These are phyloP conservation scores for Mentha longifolia DNA, from an alignment of 257 asterid genomes.

Conservation along the genomic window DNA sequence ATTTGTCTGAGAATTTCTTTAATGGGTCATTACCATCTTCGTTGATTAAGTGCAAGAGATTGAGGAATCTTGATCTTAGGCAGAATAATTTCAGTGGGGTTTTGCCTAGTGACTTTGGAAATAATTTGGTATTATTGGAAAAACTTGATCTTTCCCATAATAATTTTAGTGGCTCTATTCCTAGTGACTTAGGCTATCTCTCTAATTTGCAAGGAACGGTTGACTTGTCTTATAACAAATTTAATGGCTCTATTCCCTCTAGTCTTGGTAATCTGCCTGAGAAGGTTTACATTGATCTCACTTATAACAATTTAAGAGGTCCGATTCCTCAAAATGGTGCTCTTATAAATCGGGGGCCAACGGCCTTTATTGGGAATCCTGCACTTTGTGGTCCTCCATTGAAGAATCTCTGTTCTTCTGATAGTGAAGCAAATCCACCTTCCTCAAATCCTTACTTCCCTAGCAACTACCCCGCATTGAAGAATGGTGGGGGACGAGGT, in stretches of 20 bases:
- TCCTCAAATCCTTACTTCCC: constrained; percentile 67
- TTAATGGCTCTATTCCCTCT: constrained; percentile 73
- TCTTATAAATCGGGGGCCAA: constrained; percentile 85
- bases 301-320: constrained; percentile 71
- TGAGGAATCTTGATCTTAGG: constrained; percentile 62
- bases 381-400: constrained; percentile 91
- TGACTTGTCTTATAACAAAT: constrained; percentile 76
- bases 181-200: constrained; percentile 68
- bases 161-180: constrained; percentile 62
- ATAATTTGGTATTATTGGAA: constrained; percentile 59
- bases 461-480: constrained; percentile 46
- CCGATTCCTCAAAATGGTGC: constrained; percentile 93
- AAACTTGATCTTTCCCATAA: constrained; percentile 73
- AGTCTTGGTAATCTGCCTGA: constrained; percentile 88
- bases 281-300: constrained; percentile 86
- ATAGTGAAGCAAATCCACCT: constrained; percentile 56
- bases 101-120: constrained; percentile 66
- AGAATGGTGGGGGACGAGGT: constrained; percentile 47
- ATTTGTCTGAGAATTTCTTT: constrained; percentile 70
- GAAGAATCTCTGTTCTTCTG: constrained; percentile 62
- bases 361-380: constrained; percentile 87
- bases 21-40: constrained; percentile 68
- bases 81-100: constrained; percentile 65
- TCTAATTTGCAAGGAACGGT: constrained; percentile 73
- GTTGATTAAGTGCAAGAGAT: constrained; percentile 57